These are phyloP conservation scores for Pseudoscleropodium purum DNA, from an alignment of 225 moss, liverwort and hornwort species.

Conservation along the genomic window DNA sequence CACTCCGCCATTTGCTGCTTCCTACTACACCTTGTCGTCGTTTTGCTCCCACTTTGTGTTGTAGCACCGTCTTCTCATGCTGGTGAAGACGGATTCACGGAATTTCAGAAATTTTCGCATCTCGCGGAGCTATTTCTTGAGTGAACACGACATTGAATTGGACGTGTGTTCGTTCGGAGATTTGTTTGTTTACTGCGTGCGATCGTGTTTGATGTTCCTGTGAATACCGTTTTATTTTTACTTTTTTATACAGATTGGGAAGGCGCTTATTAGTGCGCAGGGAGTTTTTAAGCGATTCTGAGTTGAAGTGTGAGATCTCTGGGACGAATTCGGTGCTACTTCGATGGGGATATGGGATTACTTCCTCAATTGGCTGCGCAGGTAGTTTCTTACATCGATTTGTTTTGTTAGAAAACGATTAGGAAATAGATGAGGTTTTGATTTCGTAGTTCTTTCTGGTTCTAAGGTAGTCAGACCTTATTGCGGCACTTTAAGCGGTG, in stretches of 20 bases:
- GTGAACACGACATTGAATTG: not conserved
- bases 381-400: conserved; percentile 29
- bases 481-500: not conserved
- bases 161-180: not conserved
- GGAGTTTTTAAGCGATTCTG: not conserved
- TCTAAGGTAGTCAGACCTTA: not conserved
- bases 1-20: not conserved
- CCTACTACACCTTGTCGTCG: not conserved
- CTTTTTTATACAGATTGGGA: not conserved
- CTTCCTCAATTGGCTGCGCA: conserved; percentile 86
- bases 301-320: not conserved
- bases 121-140: not conserved
- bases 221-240: not conserved
- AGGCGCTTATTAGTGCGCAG: not conserved
- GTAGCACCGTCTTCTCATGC: not conserved
- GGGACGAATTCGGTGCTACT: not conserved
- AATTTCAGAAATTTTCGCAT: not conserved
- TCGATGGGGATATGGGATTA: conserved; percentile 80
- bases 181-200: not conserved
- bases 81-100: not conserved
- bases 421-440: not conserved
- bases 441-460: not conserved
- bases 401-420: not conserved
- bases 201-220: not conserved
- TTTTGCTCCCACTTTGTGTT: not conserved